phyloP scores from a whole-genome alignment of 1,139 yeast genomes.

The Protomyces gravidus region DNA sequence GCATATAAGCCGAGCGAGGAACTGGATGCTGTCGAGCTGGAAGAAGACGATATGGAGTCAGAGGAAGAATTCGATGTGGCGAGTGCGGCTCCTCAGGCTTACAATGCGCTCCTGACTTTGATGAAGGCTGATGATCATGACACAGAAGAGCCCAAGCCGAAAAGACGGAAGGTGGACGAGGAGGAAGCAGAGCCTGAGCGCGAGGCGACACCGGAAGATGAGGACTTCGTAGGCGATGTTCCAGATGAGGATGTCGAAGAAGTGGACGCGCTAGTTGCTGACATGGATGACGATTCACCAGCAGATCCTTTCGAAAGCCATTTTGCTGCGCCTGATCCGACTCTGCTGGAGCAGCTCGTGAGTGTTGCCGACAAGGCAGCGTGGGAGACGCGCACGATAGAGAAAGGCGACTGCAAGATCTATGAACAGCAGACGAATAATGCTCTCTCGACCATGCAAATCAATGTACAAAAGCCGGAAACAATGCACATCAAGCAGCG shows the following conservation, averaged over 20 bases:
- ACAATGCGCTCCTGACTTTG: constrained; percentile 69
- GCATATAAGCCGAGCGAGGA: constrained; percentile 35
- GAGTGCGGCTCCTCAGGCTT: constrained; percentile 47
- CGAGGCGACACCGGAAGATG: constrained; percentile 31
- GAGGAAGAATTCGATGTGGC: constrained; percentile 34
- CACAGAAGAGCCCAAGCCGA: constrained; percentile 34
- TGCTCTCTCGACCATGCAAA: constrained; percentile 26
- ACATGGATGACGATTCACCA: constrained; percentile 41
- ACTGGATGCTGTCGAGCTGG: constrained; percentile 34
- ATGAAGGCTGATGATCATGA: constrained; percentile 43
- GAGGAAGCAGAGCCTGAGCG: constrained; percentile 35
- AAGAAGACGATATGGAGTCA: constrained; percentile 36
- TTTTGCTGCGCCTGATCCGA: constrained; percentile 56
- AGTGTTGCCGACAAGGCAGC: background rate
- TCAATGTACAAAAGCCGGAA: constrained; percentile 14
- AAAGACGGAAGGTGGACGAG: constrained; percentile 37
- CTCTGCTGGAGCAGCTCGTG: constrained; percentile 40
- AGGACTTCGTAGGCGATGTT: constrained; percentile 20
- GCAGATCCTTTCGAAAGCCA: constrained; percentile 68
- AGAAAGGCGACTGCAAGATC: background rate
- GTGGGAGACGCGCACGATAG: background rate
- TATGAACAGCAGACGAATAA: background rate
- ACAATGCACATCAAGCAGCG: constrained; percentile 31
- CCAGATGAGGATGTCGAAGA: constrained; percentile 39
- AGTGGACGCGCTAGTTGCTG: constrained; percentile 41